A percentile compares a stretch with the other conserved stretches of the same genome.
phyloP scores from a whole-genome alignment of 768 basidiomycete species.

The Leccinum uliginosum region DNA sequence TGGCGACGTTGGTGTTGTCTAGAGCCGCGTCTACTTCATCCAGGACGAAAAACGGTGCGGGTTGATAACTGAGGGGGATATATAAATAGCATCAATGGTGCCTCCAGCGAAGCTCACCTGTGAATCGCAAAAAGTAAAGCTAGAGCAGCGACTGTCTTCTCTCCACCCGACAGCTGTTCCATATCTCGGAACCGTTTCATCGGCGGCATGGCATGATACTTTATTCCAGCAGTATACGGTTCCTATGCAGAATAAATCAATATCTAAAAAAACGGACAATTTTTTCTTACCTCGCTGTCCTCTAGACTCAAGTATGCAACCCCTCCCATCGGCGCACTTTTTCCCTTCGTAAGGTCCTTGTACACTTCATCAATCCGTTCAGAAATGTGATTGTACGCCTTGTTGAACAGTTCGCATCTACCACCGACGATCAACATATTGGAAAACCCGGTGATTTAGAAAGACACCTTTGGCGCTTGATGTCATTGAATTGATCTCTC shows the following conservation, averaged over 20 bases:
- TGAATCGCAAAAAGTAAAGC: conserved; percentile 96
- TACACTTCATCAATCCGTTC: conserved; percentile 94
- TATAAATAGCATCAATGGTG: not conserved
- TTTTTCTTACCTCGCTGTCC: conserved; percentile 77
- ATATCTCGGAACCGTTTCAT: conserved; percentile 99
- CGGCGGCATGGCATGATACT: conserved; percentile 99
- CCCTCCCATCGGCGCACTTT: conserved; percentile 90
- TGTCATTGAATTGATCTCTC: conserved; percentile 86
- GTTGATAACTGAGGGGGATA: conserved; percentile 66
- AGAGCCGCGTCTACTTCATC: conserved; percentile 98
- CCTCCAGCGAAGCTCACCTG: conserved; percentile 45
- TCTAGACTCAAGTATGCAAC: conserved; percentile 95
- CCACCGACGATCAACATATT: not conserved
- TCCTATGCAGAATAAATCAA: conserved; percentile 43
- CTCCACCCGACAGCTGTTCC: conserved; percentile 97
- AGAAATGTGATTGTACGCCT: conserved; percentile 94
- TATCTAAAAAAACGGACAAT: conserved; percentile 8
- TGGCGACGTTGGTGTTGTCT: conserved; percentile 98
- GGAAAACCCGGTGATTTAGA: not conserved
- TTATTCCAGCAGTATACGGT: conserved; percentile 85
- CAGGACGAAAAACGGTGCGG: conserved; percentile 96
- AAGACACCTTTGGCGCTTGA: conserved; percentile 73
- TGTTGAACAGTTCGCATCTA: conserved; percentile 84
- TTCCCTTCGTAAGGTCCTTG: conserved; percentile 96
- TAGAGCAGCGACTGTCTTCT: conserved; percentile 98